Evolutionary conservation across 1,139 yeast species (phyloP).

Genomic region (Blastobotrys proliferans): DNA sequence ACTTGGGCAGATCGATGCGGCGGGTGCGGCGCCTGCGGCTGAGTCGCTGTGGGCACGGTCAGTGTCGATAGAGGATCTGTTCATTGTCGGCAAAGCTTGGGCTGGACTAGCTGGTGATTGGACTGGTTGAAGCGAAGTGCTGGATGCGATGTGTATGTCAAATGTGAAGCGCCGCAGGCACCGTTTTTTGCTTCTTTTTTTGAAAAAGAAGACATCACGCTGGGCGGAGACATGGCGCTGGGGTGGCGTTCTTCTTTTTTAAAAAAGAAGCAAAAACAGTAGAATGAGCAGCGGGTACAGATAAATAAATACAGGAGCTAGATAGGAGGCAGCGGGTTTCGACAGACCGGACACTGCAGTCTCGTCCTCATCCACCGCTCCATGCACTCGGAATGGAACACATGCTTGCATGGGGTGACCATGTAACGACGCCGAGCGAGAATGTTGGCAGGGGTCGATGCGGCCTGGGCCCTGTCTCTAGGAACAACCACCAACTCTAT

Average conservation of each 20-base stretch:
- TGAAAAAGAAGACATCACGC: no score
- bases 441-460: slow-evolving; percentile 33
- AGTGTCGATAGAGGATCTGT: no score
- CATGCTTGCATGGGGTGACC: slow-evolving; percentile 91
- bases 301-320: slow-evolving; percentile 11
- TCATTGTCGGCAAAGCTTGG: no score
- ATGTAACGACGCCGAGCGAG: slow-evolving; percentile 50
- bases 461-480: slow-evolving; percentile 30
- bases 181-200: no score
- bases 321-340: slow-evolving; percentile 76
- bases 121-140: no score
- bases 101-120: no score
- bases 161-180: no score
- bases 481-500: slow-evolving; percentile 57
- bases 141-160: no score
- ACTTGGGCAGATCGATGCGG: no score
- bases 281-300: background rate
- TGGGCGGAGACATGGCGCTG: no score
- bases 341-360: slow-evolving; percentile 89
- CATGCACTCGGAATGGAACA: slow-evolving; percentile 81
- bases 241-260: background rate
- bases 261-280: slow-evolving; percentile 2
- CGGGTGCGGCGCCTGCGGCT: no score
- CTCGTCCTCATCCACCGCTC: slow-evolving; percentile 94
- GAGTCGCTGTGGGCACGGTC: no score